Base-by-base conservation (phyloP, 2,329 filamentous ascomycete genomes). In the Domatiomyces catenatus region DNA sequence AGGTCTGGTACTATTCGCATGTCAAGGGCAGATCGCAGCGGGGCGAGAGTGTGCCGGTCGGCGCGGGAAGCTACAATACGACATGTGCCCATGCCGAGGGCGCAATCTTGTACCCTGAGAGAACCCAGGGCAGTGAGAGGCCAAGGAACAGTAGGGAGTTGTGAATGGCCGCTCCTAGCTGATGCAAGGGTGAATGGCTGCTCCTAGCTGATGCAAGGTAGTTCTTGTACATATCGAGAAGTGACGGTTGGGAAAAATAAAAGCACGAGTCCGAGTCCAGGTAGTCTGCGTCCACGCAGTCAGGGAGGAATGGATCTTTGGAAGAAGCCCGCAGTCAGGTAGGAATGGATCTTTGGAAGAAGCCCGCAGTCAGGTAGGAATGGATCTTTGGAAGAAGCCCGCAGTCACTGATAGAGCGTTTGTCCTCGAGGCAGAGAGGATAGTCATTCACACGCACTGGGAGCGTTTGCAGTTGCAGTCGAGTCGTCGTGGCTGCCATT, bases 1-100 rank as follows among this genome's bases (percentile, higher is more conserved):
- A 84, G 69, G 70, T 80, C 10, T 84, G 79, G 79, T 84, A 83
- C 60, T 83, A 81, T 59, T 72, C 75, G 62, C 74, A 82, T 76
- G 48, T 71, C 20, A 45, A 70, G 50, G 80, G 80, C 2, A 64
- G 70, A 15, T 73, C 77, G 5, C 80, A 83, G 65, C 65, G 71
- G 50, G 69, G 67, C 1, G 63, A 73, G 42, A 70, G 66, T 8
- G 59, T 75, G 20, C 68, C 71, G 8, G 57, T 61, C 32, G 45
- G 8, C 4, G 28, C 22, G 17, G 45, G 22, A 18, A 60, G 60
- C 50, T 52, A 58, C 17, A 56, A 55, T n/a, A 50, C 49, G 12
- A 55, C 44, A 22, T 61, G 59, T 44, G 59, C 59, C 17, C 59
- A 52, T 44, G 50, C 56, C n/a, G 52, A 58, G 24, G 53, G 51